Evolutionary conservation across 805 yeast species (phyloP).

Genomic region (Ogataea nitratoaversa): DNA sequence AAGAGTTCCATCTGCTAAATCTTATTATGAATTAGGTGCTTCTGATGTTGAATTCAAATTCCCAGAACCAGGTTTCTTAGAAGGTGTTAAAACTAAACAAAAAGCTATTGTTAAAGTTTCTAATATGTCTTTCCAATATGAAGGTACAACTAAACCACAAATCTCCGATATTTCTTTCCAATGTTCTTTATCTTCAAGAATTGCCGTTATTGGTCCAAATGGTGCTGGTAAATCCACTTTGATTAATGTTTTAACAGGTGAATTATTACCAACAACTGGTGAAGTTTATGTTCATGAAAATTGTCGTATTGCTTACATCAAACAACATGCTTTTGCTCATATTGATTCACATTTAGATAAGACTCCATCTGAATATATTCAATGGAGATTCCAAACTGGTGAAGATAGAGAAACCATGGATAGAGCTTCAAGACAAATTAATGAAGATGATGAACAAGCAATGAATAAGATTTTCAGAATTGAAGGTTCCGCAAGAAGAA

Average conservation of each 20-base stretch:
- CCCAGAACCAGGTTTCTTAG: constrained; percentile 99
- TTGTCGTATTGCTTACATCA: constrained; percentile 99
- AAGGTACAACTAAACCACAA: constrained; percentile 98
- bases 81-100: constrained; percentile 99
- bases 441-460: constrained; percentile 93
- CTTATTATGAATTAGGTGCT: constrained; percentile 98
- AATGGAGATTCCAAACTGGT: constrained; percentile 99
- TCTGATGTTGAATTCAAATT: constrained; percentile 93
- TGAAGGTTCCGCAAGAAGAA: constrained; percentile 98
- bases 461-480: constrained; percentile 99
- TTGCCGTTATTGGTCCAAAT: constrained; percentile 99
- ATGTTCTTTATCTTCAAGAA: constrained; percentile 98
- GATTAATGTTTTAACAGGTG: constrained; percentile 99
- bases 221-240: constrained; percentile 99
- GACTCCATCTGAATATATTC: constrained; percentile 99
- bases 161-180: constrained; percentile 89
- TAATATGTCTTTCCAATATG: constrained; percentile 98
- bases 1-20: constrained; percentile 98
- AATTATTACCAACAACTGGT: constrained; percentile 96
- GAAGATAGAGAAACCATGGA: constrained; percentile 99
- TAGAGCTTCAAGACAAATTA: constrained; percentile 98
- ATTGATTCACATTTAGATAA: constrained; percentile 97
- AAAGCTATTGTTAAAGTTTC: constrained; percentile 98
- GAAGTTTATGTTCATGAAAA: constrained; percentile 99
- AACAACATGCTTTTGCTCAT: constrained; percentile 99